Base-by-base conservation (phyloP, 1,284 basidiomycete species). In the Ganoderma resinaceum region DNA sequence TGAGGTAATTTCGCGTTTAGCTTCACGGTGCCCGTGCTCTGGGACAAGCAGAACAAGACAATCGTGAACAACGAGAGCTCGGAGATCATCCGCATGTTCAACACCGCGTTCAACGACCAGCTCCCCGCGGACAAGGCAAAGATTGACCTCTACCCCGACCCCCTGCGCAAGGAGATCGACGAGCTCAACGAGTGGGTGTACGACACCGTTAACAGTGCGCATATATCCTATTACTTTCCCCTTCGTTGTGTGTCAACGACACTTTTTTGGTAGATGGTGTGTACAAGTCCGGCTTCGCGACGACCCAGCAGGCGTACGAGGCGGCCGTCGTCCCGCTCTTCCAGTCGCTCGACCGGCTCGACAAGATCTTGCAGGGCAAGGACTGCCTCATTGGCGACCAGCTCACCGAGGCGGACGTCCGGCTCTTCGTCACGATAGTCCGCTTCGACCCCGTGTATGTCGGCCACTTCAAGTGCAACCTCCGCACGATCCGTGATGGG, bases 31-130 rank as follows among this genome's bases (percentile, higher is more conserved):
- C 97, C 97, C n/a, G 83, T 97, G 61, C 83, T 99, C 1, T 99
- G 96, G 95, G 98, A 99, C 84, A 97, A 92, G 84, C 94, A 98
- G 81, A 83, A 80, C 49, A 82, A 92, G 67, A 95, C 94, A 43
- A 94, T 99, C 73, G 98, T 99, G 66, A 98, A 95, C 84, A 99
- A 98, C 80, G 96, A 98, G 79, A 94, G 91, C 72, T 91, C 92
- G 0, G 96, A 98, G 81, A 96, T 99, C 76, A 96, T 99, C 75
- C 91, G 97, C 65, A 94, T 96, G 58, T 87, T 98, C 81, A 98
- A 98, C 81, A 85, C 86, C 9, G 91, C 87, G 9, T 97, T 98
- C 83, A 91, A 97, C 79, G 82, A 89, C 7, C 73, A 92, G 29
- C 70, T 97, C 4, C 85, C 91, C 0, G 79, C 84, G 2, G 88